A percentile compares a stretch with the other conserved stretches of the same genome.
Evolutionary conservation across 352 stramenopile genomes (phyloP).

Genomic region (Pythium biforme): DNA sequence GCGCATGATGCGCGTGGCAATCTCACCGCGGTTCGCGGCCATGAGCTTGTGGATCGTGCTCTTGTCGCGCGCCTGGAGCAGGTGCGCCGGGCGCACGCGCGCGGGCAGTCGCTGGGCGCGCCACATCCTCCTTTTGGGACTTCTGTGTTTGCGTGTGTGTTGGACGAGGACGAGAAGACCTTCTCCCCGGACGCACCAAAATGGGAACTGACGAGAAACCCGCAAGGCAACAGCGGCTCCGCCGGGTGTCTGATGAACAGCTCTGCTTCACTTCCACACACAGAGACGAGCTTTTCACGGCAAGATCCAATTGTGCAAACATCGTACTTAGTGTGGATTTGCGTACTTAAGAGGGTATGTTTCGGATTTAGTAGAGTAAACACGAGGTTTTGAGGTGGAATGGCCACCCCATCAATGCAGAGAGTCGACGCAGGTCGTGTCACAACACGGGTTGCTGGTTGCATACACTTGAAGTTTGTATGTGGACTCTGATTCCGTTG

Average conservation of each 20-base stretch:
- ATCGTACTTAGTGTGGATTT: background rate
- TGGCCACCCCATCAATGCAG: constrained; percentile 4
- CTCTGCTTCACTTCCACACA: too few relatives aligned
- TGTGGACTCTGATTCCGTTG: constrained; percentile 1
- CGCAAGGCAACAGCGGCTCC: background rate
- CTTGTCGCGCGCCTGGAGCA: constrained; percentile 40
- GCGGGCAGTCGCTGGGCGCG: constrained; percentile 8
- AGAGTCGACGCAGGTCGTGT: constrained; percentile 21
- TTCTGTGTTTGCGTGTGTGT: background rate
- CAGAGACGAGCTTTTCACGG: constrained; percentile 13
- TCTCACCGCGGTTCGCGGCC: constrained; percentile 98
- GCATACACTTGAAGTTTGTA: constrained; percentile 15
- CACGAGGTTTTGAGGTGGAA: constrained; percentile 25
- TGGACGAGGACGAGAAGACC: background rate
- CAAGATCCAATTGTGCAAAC: constrained; percentile 23
- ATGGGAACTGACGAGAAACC: constrained; percentile 8
- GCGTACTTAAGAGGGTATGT: constrained; percentile 6
- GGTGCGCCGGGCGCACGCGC: constrained; percentile 12
- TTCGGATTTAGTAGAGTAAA: constrained; percentile 5
- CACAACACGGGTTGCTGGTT: constrained; percentile 21
- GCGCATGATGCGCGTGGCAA: constrained; percentile 96
- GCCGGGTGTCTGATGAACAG: background rate
- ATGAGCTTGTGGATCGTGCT: constrained; percentile 95
- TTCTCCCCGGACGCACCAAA: constrained; percentile 5
- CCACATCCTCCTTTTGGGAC: too few relatives aligned